Evolutionary conservation across 352 stramenopile genomes (phyloP), one percentile per base, ranked within the genome.

Genomic region (Globisporangium heterothallicum): DNA sequence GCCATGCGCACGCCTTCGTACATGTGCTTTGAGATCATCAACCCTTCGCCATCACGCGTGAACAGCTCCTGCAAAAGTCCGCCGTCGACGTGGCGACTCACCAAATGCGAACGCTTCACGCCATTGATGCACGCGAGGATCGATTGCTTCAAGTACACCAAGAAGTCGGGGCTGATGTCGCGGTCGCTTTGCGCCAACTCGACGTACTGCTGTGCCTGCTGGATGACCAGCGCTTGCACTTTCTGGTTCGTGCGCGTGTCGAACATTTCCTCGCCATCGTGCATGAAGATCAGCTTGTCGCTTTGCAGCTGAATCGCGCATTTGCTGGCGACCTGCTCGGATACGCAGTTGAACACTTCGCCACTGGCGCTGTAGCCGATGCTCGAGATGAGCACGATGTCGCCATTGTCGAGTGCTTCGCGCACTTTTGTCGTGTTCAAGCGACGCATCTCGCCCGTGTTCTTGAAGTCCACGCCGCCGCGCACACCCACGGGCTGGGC

Each of bases 41-140:
- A 92, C 9, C 95, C 96, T 57, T 93, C 83, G 42, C 96, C 96
- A 68, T 99, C 96, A 46, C 95, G 88, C 19, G 96, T 98, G 66
- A 98, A 99, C n/a, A 99, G 76, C 69, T 99, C 96, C 63, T 98
- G 86, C 21, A 99, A 68, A 29, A 99, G 68, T 3, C 88, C 94
- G 32, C 86, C 86, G 47, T 96, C 78, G 6, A 90, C 74, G 52
- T 94, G 81, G 38, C 86, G 80, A 36, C 78, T 94, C 21, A 96
- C 84, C 44, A 96, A 56, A 49, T 96, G 86, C 14, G 84, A 89
- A 5, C 86, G 80, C 50, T 80, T 88, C 32, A 96, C 84, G 16
- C 84, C 84, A 61, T 88, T 85, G 24, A 91, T 70, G 29, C 86
- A 94, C 7, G 86, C 85, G 34, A 78, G 68, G 52, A 92, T 92